Conservation (phyloP, 1,284 basidiomycete genomes). For the Afroboletus lepidellus region DNA sequence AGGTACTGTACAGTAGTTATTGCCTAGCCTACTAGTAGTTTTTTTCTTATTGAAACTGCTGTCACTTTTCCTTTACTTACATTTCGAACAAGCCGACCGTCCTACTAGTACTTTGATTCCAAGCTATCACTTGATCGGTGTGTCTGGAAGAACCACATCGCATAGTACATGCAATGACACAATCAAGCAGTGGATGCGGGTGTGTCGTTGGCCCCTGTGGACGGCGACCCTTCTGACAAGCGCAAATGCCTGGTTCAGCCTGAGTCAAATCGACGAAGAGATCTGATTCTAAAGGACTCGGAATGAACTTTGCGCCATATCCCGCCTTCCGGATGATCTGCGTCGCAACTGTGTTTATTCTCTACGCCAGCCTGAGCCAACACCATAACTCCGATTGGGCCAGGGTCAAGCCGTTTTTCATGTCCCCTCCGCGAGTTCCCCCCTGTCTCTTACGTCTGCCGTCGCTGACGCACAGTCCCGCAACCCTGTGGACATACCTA, state of each 20-base stretch:
- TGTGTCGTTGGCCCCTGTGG: not conserved
- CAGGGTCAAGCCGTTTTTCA: not conserved
- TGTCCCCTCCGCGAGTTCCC: not conserved
- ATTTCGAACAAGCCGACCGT: too few species aligned
- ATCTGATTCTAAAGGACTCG: too few species aligned
- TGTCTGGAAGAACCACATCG: not conserved
- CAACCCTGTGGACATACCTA: constrained; percentile 30
- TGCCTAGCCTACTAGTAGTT: constrained; percentile 1
- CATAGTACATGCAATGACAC: not conserved
- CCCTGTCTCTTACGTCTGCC: constrained; percentile 12
- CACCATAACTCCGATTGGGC: not conserved
- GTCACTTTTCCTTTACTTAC: too few species aligned
- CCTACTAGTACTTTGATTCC: too few species aligned
- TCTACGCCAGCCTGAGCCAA: constrained; percentile 1
- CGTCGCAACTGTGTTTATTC: constrained; percentile 5
- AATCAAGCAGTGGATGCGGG: not conserved
- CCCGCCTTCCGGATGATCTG: constrained; percentile 10
- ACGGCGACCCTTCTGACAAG: not conserved
- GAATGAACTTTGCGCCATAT: constrained; percentile 5
- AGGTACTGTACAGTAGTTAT: constrained; percentile 1
- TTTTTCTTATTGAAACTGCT: too few species aligned
- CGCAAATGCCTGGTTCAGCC: not conserved
- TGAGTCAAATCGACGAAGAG: constrained; percentile 1
- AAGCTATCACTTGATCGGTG: not conserved
- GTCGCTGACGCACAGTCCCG: constrained; percentile 33